These are phyloP conservation scores for Lepidopterella palustris DNA, from an alignment of 495 filamentous ascomycete genomes.

Conservation along the genomic window DNA sequence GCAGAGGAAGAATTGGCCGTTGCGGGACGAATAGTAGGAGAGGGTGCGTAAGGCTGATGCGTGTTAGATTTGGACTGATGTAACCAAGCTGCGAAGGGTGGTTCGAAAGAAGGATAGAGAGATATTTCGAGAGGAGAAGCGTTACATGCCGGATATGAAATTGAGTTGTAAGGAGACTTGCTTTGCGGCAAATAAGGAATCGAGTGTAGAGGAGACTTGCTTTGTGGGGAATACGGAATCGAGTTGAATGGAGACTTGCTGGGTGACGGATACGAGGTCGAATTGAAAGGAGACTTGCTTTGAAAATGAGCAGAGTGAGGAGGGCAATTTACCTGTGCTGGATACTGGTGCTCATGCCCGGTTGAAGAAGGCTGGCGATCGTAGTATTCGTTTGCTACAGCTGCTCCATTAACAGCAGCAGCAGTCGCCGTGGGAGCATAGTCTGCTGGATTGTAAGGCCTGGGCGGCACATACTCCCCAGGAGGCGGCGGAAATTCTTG, in stretches of 20 bases:
- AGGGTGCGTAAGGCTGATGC: constrained; percentile 13
- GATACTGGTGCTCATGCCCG: constrained; percentile 18
- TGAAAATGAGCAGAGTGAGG: not conserved
- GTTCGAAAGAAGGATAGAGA: constrained; percentile 24
- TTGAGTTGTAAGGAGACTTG: not conserved
- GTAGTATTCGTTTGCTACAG: constrained; percentile 12
- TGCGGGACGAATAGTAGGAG: not conserved
- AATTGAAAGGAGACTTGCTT: not conserved
- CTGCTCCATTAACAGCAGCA: constrained; percentile 1
- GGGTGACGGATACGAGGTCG: not conserved
- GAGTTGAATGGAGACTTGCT: not conserved
- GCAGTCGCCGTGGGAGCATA: constrained; percentile 14
- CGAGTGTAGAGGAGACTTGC: constrained; percentile 17
- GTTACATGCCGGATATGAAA: constrained; percentile 6
- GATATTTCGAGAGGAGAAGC: constrained; percentile 16
- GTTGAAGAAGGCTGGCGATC: constrained; percentile 17
- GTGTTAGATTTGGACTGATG: constrained; percentile 21
- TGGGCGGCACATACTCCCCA: constrained; percentile 13
- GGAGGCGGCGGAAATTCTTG: constrained; percentile 19
- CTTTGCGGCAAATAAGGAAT: not conserved
- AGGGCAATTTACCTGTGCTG: constrained; percentile 27
- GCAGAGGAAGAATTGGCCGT: constrained; percentile 7
- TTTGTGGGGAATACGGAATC: constrained; percentile 7
- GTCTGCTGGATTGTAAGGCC: constrained; percentile 29
- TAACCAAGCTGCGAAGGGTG: constrained; percentile 17